These are phyloP conservation scores for Aspergillus arachidicola DNA, from an alignment of 2,329 filamentous ascomycete species.

Conservation along the genomic window DNA sequence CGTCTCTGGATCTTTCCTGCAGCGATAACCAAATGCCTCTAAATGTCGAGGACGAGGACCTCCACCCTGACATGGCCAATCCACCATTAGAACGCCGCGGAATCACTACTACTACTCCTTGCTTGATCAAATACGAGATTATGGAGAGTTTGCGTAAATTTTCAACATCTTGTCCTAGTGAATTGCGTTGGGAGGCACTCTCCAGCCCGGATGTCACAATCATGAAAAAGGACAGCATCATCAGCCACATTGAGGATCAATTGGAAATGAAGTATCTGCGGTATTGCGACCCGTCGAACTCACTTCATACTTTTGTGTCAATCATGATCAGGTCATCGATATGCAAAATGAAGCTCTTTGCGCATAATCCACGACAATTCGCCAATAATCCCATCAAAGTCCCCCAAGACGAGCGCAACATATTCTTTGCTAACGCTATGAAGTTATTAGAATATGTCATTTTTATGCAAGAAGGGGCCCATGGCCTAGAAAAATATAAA, in stretches of 20 bases:
- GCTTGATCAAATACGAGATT: background rate
- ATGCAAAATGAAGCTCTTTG: slow-evolving; percentile 4
- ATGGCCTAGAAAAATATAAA: slow-evolving; percentile 24
- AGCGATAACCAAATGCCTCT: background rate
- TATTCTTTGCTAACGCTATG: background rate
- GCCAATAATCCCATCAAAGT: background rate
- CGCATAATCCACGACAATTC: slow-evolving; percentile 5
- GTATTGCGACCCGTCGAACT: background rate
- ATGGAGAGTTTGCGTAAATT: background rate
- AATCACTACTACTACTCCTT: background rate
- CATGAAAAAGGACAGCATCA: background rate
- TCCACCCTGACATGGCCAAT: background rate
- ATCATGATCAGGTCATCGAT: background rate
- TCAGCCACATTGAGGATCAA: slow-evolving; percentile 1
- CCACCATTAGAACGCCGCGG: background rate
- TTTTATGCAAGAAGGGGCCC: background rate
- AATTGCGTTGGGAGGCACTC: background rate
- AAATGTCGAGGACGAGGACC: slow-evolving; percentile 1
- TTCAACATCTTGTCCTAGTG: no score
- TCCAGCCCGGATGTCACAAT: background rate
- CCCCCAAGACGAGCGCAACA: background rate
- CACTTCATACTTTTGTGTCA: slow-evolving; percentile 1
- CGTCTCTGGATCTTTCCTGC: background rate
- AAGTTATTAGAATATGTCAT: background rate
- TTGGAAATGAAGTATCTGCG: slow-evolving; percentile 2